phyloP scores from a whole-genome alignment of 768 basidiomycete species.

The Panellus pusillus region DNA sequence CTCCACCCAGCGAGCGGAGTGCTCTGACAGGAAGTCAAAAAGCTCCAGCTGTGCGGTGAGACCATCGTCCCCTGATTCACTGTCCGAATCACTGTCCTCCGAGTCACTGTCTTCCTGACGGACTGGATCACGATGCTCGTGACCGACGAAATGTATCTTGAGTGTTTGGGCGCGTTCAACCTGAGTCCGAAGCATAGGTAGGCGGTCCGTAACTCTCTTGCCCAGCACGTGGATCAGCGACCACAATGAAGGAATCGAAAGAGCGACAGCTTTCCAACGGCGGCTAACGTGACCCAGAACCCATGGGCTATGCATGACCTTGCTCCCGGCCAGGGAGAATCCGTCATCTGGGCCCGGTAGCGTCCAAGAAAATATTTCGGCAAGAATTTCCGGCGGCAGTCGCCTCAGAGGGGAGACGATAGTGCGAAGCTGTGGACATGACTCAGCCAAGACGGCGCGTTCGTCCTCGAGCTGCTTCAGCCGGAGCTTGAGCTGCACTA shows the following conservation, averaged over 20 bases:
- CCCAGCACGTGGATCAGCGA: not conserved
- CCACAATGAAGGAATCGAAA: conserved; percentile 7
- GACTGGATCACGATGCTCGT: too few species aligned
- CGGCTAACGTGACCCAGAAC: conserved; percentile 1
- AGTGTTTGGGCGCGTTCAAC: not conserved
- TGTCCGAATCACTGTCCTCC: not conserved
- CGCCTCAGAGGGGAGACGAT: too few species aligned
- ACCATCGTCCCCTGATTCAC: too few species aligned
- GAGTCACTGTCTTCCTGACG: too few species aligned
- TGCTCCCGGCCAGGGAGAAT: too few species aligned
- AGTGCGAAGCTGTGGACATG: too few species aligned
- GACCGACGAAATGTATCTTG: not conserved
- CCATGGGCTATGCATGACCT: not conserved
- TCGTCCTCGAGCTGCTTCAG: too few species aligned
- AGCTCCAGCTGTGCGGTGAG: not conserved
- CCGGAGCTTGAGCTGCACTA: too few species aligned
- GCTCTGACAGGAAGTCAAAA: not conserved
- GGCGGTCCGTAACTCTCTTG: not conserved
- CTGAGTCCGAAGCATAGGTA: not conserved
- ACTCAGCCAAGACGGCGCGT: too few species aligned
- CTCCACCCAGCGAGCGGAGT: not conserved
- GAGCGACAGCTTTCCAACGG: conserved; percentile 3
- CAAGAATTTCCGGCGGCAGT: not conserved
- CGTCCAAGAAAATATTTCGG: conserved; percentile 1
- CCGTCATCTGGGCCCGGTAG: not conserved